Conservation (phyloP, 768 basidiomycete genomes). For the Lyophyllum shimeji region DNA sequence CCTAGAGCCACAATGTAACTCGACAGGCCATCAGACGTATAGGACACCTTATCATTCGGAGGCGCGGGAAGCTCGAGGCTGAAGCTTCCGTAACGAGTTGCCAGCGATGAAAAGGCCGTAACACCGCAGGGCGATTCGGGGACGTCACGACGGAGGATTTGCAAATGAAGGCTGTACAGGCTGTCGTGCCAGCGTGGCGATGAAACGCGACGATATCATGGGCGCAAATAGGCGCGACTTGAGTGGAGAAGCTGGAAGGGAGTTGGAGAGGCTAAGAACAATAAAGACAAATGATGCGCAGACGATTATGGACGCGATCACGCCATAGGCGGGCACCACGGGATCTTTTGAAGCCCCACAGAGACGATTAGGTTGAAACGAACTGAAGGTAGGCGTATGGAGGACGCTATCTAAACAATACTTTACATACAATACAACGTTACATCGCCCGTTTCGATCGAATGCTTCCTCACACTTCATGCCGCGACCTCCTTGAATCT, state of each 20-base stretch:
- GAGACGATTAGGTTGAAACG: neutral
- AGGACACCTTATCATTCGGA: neutral
- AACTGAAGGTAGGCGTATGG: neutral
- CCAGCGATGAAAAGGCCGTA: neutral
- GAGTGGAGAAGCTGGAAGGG: neutral
- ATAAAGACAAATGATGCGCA: neutral
- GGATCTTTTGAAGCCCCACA: neutral
- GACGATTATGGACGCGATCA: neutral
- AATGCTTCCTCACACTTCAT: neutral
- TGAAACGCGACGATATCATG: neutral
- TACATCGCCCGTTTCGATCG: neutral
- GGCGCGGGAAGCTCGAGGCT: neutral
- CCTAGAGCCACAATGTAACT: neutral
- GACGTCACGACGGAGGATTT: neutral
- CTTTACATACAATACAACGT: neutral
- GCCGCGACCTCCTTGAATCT: slow-evolving; percentile 24
- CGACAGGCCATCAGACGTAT: neutral
- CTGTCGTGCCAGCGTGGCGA: neutral
- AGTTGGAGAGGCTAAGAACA: neutral
- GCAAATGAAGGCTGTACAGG: neutral
- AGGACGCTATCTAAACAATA: neutral
- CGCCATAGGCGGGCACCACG: neutral
- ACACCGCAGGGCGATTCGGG: neutral
- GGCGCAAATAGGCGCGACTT: neutral
- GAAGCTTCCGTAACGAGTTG: neutral